Percentiles rank a stretch among this genome's conserved stretches.
phyloP scores from a whole-genome alignment of 495 filamentous ascomycete species.

The Penicillium malachiteum region DNA sequence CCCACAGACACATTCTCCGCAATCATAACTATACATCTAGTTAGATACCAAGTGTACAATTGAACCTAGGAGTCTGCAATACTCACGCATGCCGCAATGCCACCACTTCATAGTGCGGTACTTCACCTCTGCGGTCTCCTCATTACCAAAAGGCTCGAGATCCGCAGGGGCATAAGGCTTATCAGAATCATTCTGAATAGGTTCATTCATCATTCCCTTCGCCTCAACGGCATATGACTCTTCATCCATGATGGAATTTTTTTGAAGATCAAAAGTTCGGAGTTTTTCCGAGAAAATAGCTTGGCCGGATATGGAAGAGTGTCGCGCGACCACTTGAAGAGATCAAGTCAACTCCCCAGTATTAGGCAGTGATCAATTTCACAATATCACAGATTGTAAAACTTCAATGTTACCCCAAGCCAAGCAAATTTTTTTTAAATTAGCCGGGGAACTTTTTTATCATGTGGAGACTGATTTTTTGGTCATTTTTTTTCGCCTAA shows the following conservation, averaged over 20 bases:
- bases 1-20: constrained; percentile 68
- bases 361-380: neutral
- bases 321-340: neutral
- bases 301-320: constrained; percentile 2
- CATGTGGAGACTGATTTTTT: constrained; percentile 13
- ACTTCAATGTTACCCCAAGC: constrained; percentile 17
- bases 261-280: constrained; percentile 1
- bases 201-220: constrained; percentile 10
- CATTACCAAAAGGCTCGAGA: constrained; percentile 44
- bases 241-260: constrained; percentile 8
- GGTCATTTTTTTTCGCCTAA: neutral
- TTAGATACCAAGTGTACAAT: constrained; percentile 1
- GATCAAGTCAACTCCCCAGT: constrained; percentile 6
- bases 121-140: constrained; percentile 39
- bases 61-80: neutral
- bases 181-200: constrained; percentile 16
- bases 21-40: constrained; percentile 50
- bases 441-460: constrained; percentile 3
- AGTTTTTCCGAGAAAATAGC: neutral
- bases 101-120: constrained; percentile 49
- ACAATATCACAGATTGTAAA: constrained; percentile 8
- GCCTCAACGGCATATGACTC: constrained; percentile 17
- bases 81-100: constrained; percentile 39
- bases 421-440: constrained; percentile 24
- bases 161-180: constrained; percentile 18